A percentile compares a stretch with the other conserved stretches of the same genome.
phyloP scores from a whole-genome alignment of 257 asterid genomes.

The Prunella vulgaris region DNA sequence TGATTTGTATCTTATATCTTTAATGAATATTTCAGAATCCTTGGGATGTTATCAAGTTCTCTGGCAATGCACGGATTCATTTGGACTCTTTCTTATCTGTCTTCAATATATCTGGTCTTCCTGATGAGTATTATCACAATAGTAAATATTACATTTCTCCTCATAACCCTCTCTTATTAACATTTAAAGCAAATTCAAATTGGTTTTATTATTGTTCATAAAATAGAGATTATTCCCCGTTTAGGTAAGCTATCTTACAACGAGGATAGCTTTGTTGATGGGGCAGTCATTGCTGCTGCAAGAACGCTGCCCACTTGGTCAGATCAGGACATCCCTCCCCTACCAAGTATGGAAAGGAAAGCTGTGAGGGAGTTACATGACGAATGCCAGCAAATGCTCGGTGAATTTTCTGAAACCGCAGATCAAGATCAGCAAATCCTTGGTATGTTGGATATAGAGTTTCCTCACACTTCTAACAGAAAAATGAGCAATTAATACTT shows the following conservation, averaged over 20 bases:
- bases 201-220: slow-evolving; percentile 20
- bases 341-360: slow-evolving; percentile 81
- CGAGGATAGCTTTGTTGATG: slow-evolving; percentile 68
- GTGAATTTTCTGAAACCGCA: slow-evolving; percentile 61
- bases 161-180: slow-evolving; percentile 9
- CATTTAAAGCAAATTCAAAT: neutral
- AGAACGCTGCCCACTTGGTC: slow-evolving; percentile 95
- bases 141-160: slow-evolving; percentile 42
- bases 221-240: slow-evolving; percentile 20
- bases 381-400: slow-evolving; percentile 87
- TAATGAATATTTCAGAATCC: slow-evolving; percentile 72
- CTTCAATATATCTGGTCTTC: slow-evolving; percentile 83
- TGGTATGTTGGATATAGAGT: slow-evolving; percentile 41
- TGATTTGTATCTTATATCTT: slow-evolving; percentile 5
- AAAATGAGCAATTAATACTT: neutral
- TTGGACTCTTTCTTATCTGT: slow-evolving; percentile 87
- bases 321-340: slow-evolving; percentile 78
- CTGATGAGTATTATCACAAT: slow-evolving; percentile 80
- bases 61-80: slow-evolving; percentile 72
- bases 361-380: slow-evolving; percentile 88
- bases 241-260: slow-evolving; percentile 67
- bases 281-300: slow-evolving; percentile 94
- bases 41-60: slow-evolving; percentile 88
- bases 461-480: neutral
- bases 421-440: slow-evolving; percentile 69